Base-by-base conservation (phyloP, 345 rosid species). In the Eucalyptus lansdowneana region DNA sequence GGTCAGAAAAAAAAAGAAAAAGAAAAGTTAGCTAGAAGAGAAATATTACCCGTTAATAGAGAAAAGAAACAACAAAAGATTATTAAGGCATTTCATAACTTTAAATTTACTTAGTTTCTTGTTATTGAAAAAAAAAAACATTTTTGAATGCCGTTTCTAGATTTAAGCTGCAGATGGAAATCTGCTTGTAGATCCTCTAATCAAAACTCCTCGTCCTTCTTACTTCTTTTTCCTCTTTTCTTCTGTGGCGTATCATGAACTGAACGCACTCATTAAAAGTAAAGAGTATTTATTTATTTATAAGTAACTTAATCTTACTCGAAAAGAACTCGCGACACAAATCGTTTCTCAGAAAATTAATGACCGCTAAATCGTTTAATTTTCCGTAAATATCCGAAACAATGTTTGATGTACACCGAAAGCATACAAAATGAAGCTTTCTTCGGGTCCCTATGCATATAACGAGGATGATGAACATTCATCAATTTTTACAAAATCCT, bases 311-410 rank as follows among this genome's bases (percentile, higher is more conserved):
- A n/a, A 67, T 67, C 76, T 67, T 15, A n/a, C 40, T n/a, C 34
- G 21, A n/a, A 14, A 1, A 15, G 0, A 15, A 67, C 76, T 67
- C 76, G 0, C 76, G 19, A 15, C 19, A n/a, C 0, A 11, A 34
- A 69, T 69, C 12, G 44, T 16, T 69, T 69, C 42, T 9, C 13
- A 40, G 44, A 17, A 69, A 69, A 27, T 60, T 60, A 2, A 6
- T 27, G 69, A 60, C 16, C 69, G 69, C 69, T 27, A 27, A 62
- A 34, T 69, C 3, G 24, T 69, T 9, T 34, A 69, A 17, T 34
- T 17, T 34, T 69, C 42, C 80, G n/a, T 25, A 62, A 6, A 62
- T 62, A 29, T 25, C 34, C 34, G 69, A 24, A 14, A 56, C 0
- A 56, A 56, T 22, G 62, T 24, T 24, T 56, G 1, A 56, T 69